Conservation (phyloP, 257 asterid species). For the Cordia subcordata region DNA sequence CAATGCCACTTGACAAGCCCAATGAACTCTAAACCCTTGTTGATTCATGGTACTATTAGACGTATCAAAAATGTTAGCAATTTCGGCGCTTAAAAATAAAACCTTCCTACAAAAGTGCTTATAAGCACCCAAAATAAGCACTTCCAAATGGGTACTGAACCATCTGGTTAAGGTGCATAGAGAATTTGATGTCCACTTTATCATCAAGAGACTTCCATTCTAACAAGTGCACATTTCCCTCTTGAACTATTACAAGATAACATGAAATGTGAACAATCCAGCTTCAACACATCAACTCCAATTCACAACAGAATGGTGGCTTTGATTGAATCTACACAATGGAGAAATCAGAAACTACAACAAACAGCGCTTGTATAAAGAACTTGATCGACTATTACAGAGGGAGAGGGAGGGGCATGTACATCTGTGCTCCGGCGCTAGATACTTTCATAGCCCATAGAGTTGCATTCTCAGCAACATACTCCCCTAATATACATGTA, state of each 20-base stretch:
- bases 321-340: slow-evolving; percentile 39
- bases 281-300: slow-evolving; percentile 20
- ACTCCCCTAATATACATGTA: slow-evolving; percentile 18
- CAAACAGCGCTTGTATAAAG: slow-evolving; percentile 26
- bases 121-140: no score
- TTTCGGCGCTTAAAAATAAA: no score
- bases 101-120: no score
- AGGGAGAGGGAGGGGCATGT: slow-evolving; percentile 9
- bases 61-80: no score
- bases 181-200: no score
- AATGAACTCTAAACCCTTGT: no score
- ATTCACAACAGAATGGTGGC: slow-evolving; percentile 28
- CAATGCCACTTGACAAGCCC: no score
- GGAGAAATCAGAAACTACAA: slow-evolving; percentile 35
- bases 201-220: no score
- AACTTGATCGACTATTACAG: slow-evolving; percentile 18
- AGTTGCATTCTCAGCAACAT: slow-evolving; percentile 1
- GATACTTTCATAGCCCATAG: slow-evolving; percentile 6
- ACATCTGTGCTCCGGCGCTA: slow-evolving; percentile 10
- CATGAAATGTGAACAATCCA: slow-evolving; percentile 22
- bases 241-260: slow-evolving; percentile 30
- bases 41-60: no score
- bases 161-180: no score
- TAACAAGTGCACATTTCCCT: slow-evolving; percentile 12
- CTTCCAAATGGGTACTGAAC: no score